Conservation (phyloP, 345 rosid species). For the Eutrema yunnanense region DNA sequence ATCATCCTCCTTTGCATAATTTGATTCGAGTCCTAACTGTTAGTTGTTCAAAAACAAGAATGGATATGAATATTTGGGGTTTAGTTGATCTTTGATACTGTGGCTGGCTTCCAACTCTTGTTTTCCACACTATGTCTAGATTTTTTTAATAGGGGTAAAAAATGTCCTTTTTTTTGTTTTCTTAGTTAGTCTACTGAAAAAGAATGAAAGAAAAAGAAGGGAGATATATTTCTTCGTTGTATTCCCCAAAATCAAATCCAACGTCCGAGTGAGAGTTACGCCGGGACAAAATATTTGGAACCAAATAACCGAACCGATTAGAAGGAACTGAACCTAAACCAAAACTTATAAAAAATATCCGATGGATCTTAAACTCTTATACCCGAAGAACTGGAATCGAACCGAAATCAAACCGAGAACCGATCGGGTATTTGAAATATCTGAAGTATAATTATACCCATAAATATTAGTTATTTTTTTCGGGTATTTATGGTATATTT, state of each 20-base stretch:
- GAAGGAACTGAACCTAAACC: too few species aligned
- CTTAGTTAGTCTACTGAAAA: not conserved
- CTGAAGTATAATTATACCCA: too few species aligned
- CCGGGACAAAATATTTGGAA: too few species aligned
- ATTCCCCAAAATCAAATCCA: conserved; percentile 11
- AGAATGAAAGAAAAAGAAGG: not conserved
- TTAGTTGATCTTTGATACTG: not conserved
- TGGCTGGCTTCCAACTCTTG: not conserved
- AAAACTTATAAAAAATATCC: too few species aligned
- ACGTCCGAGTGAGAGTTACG: not conserved
- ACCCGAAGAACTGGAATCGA: too few species aligned
- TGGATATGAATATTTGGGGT: not conserved
- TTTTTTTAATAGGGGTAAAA: not conserved
- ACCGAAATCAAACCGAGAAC: too few species aligned
- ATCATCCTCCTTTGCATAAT: not conserved
- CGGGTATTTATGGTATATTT: too few species aligned
- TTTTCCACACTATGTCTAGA: not conserved
- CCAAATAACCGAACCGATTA: too few species aligned
- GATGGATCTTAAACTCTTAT: too few species aligned
- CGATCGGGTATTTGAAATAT: too few species aligned
- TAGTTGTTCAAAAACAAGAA: not conserved
- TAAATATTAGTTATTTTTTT: too few species aligned
- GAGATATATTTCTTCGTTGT: conserved; percentile 1
- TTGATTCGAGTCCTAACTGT: conserved; percentile 3
- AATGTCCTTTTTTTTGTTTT: not conserved